Evolutionary conservation across 2,329 filamentous ascomycete species (phyloP).

Genomic region (Cladosporium austrohemisphaericum): DNA sequence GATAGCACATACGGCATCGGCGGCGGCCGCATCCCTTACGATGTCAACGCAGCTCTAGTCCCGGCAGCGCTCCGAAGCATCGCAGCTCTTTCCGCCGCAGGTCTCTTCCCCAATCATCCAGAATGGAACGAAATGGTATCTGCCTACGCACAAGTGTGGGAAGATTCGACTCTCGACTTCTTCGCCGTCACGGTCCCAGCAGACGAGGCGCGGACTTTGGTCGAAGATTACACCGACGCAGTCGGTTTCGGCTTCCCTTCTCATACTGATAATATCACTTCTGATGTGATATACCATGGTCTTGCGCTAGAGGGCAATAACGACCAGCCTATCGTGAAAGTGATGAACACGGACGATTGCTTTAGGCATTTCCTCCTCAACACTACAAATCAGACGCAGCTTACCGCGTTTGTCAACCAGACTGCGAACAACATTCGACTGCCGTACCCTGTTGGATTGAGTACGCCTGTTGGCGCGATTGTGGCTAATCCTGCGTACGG

Average conservation of each 20-base stretch:
- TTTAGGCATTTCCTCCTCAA: slow-evolving; percentile 63
- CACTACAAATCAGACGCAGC: slow-evolving; percentile 52
- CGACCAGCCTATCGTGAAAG: slow-evolving; percentile 48
- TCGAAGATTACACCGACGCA: slow-evolving; percentile 47
- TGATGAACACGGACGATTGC: slow-evolving; percentile 63
- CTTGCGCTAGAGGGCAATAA: slow-evolving; percentile 54
- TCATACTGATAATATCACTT: slow-evolving; percentile 40
- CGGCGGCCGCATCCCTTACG: slow-evolving; percentile 60
- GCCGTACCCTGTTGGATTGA: slow-evolving; percentile 58
- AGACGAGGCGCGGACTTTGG: slow-evolving; percentile 43
- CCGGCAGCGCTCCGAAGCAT: slow-evolving; percentile 61
- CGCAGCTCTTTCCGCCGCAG: slow-evolving; percentile 47
- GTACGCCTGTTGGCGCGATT: slow-evolving; percentile 54
- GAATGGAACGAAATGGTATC: slow-evolving; percentile 47
- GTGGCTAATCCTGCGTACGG: slow-evolving; percentile 61
- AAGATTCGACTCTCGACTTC: slow-evolving; percentile 56
- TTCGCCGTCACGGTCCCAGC: slow-evolving; percentile 49
- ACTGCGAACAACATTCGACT: slow-evolving; percentile 55
- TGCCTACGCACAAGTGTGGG: slow-evolving; percentile 58
- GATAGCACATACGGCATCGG: slow-evolving; percentile 59
- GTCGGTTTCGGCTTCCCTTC: slow-evolving; percentile 42
- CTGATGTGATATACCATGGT: slow-evolving; percentile 52
- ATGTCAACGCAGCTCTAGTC: slow-evolving; percentile 61
- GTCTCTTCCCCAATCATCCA: slow-evolving; percentile 49
- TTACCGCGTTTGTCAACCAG: slow-evolving; percentile 55